Conservation (phyloP, 345 rosid species). For the Anacardium occidentale region DNA sequence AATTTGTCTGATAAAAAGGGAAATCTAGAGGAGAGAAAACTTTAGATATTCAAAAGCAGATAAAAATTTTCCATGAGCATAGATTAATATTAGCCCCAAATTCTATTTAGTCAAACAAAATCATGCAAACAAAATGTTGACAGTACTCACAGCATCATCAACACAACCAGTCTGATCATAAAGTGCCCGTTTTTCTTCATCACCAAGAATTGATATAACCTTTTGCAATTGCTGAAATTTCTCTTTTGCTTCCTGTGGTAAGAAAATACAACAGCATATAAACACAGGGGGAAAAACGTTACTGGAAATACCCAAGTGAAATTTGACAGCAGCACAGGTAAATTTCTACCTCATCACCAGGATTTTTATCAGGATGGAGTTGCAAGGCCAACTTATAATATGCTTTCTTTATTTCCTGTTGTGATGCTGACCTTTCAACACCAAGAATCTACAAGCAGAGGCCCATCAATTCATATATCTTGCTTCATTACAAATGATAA, state of each 20-base stretch:
- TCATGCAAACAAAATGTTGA: not conserved
- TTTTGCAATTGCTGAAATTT: constrained; percentile 94
- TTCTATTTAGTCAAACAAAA: constrained; percentile 3
- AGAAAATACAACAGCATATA: constrained; percentile 5
- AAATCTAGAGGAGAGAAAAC: not conserved
- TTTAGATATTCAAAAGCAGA: not conserved
- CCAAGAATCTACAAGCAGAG: constrained; percentile 63
- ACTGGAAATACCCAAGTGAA: not conserved
- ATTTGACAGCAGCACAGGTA: not conserved
- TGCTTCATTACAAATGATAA: constrained; percentile 2
- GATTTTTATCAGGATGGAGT: constrained; percentile 94
- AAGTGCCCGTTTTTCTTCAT: constrained; percentile 75
- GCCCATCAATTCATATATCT: not conserved
- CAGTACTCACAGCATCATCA: constrained; percentile 79
- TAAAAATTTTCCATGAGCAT: not conserved
- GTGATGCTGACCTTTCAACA: constrained; percentile 64
- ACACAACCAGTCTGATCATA: constrained; percentile 89
- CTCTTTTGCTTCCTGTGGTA: constrained; percentile 80
- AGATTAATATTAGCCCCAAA: not conserved
- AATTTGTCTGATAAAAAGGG: not conserved
- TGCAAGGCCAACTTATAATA: constrained; percentile 79
- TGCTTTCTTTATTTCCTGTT: constrained; percentile 86
- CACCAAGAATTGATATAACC: constrained; percentile 85
- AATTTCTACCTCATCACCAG: constrained; percentile 69
- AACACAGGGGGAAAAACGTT: not conserved